A percentile compares a stretch with the other conserved stretches of the same genome.
Evolutionary conservation across 169 alveolate species (phyloP).

Genomic region (Fabrea salina): DNA sequence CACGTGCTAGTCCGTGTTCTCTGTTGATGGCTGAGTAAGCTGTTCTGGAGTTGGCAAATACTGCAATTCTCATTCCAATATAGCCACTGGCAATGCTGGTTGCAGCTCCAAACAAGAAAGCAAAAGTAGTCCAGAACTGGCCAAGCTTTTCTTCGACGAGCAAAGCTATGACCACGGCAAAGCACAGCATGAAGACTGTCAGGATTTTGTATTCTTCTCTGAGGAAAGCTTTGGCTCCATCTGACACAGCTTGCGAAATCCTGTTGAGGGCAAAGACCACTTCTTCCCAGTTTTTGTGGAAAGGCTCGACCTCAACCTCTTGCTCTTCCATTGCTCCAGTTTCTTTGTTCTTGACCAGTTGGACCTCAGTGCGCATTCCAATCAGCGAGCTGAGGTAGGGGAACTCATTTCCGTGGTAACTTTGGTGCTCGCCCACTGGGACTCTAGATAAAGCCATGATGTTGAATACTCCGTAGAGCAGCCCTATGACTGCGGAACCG

Average conservation of each 20-base stretch:
- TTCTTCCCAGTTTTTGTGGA: conserved; percentile 22
- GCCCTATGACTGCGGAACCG: neutral
- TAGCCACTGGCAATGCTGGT: conserved; percentile 89
- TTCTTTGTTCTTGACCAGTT: neutral
- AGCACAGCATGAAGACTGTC: conserved; percentile 71
- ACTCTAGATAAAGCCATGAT: neutral
- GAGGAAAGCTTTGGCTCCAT: conserved; percentile 90
- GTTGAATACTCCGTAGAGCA: conserved; percentile 10
- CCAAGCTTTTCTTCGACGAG: conserved; percentile 65
- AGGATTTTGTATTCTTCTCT: conserved; percentile 80
- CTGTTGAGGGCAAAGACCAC: neutral
- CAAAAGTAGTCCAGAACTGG: conserved; percentile 69
- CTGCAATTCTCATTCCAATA: conserved; percentile 87
- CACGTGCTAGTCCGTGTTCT: conserved; percentile 56
- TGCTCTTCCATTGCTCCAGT: neutral
- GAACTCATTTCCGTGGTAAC: neutral
- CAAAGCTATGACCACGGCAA: conserved; percentile 65
- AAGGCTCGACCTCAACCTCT: neutral
- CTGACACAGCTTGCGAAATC: conserved; percentile 47
- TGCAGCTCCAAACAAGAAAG: conserved; percentile 84
- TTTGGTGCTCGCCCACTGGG: conserved; percentile 28
- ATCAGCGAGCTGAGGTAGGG: neutral
- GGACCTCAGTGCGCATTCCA: conserved; percentile 1
- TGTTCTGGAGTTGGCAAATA: conserved; percentile 81
- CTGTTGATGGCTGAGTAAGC: conserved; percentile 74